Percentiles rank a stretch among this genome's conserved stretches.
Conservation (phyloP, 1,139 yeast species). For the Meyerozyma sp. region DNA sequence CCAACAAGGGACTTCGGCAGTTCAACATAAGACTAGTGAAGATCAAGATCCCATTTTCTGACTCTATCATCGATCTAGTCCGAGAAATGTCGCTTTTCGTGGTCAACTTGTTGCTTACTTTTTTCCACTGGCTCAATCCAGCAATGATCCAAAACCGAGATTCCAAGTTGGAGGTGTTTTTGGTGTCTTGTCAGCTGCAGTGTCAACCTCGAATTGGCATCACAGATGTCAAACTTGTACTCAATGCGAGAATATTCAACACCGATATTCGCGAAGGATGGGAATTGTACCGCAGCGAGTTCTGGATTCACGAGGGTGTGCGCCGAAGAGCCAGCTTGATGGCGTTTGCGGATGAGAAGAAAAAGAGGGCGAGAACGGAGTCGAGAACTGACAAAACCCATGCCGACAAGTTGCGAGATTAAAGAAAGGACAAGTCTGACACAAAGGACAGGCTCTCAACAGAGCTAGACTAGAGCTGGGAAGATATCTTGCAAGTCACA, state of each 20-base stretch:
- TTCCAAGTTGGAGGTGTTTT: slow-evolving; percentile 37
- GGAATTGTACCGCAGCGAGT: slow-evolving; percentile 91
- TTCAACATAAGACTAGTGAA: slow-evolving; percentile 74
- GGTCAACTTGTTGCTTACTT: slow-evolving; percentile 20
- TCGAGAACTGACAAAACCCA: no score
- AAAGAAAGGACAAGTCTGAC: no score
- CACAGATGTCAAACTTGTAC: slow-evolving; percentile 60
- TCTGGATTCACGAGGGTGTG: slow-evolving; percentile 83
- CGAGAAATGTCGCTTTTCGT: slow-evolving; percentile 33
- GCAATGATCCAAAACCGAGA: slow-evolving; percentile 24
- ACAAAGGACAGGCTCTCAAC: no score
- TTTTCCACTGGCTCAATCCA: slow-evolving; percentile 34
- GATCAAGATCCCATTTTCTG: slow-evolving; percentile 56
- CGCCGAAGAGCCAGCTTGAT: slow-evolving; percentile 51
- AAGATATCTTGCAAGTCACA: no score
- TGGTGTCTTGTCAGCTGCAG: slow-evolving; percentile 40
- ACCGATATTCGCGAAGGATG: slow-evolving; percentile 88
- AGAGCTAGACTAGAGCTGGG: no score
- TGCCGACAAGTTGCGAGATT: no score
- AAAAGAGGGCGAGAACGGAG: slow-evolving; percentile 6
- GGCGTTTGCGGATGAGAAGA: slow-evolving; percentile 24
- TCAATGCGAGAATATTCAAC: slow-evolving; percentile 76
- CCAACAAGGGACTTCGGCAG: slow-evolving; percentile 85
- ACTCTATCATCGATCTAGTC: slow-evolving; percentile 41
- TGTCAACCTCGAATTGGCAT: slow-evolving; percentile 45